These are phyloP conservation scores for Blastocystis sp. DNA, from an alignment of 352 stramenopile genomes.

Conservation along the genomic window DNA sequence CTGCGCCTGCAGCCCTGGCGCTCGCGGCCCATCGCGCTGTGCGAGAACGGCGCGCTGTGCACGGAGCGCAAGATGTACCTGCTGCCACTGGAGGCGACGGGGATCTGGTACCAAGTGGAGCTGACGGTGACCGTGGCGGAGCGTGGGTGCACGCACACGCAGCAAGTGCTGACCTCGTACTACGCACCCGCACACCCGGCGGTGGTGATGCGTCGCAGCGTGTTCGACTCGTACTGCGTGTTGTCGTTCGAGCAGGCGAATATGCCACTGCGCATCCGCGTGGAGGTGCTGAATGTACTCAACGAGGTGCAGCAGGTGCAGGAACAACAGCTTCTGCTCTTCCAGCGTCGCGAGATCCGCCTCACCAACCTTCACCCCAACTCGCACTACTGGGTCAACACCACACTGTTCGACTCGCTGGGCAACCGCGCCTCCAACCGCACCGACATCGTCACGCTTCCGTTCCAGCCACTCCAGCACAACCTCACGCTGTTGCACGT, in stretches of 20 bases:
- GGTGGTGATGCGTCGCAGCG: not conserved
- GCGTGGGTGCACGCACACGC: not conserved
- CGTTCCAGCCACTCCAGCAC: not conserved
- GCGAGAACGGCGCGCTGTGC: not conserved
- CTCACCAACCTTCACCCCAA: slow-evolving; percentile 28
- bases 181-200: not conserved
- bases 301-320: not conserved
- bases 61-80: not conserved
- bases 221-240: not conserved
- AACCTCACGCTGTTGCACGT: not conserved
- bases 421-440: not conserved
- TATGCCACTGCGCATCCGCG: not conserved
- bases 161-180: not conserved
- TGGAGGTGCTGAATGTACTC: not conserved
- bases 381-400: slow-evolving; percentile 18
- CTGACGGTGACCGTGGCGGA: not conserved
- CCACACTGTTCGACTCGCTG: not conserved
- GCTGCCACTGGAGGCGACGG: slow-evolving; percentile 7
- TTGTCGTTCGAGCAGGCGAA: not conserved
- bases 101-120: not conserved
- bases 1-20: no score
- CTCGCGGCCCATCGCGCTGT: not conserved
- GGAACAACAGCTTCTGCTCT: not conserved
- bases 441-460: not conserved
- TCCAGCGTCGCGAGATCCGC: not conserved